These are phyloP conservation scores for Russula sp. DNA, from an alignment of 768 basidiomycete species.

Conservation along the genomic window DNA sequence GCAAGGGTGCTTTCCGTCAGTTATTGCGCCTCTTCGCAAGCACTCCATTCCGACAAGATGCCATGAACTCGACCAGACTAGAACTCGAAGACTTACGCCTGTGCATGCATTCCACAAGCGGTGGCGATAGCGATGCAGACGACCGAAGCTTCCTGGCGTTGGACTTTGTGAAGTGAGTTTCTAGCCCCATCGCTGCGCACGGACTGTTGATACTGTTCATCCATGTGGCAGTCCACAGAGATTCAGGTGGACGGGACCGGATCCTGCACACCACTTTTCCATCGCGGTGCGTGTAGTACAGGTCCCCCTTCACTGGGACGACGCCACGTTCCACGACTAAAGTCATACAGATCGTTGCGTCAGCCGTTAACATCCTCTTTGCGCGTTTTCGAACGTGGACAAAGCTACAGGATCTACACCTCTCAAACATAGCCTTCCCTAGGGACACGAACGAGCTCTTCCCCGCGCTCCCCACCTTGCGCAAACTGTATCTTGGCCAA, in stretches of 20 bases:
- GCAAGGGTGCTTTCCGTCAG: conserved; percentile 17
- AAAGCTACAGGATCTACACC: conserved; percentile 40
- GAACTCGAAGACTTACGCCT: conserved; percentile 33
- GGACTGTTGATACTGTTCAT: neutral
- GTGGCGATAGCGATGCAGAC: conserved; percentile 28
- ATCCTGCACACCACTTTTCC: conserved; percentile 56
- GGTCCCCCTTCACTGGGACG: neutral
- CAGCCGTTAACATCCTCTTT: conserved; percentile 37
- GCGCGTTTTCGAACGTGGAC: conserved; percentile 38
- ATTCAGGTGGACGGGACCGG: conserved; percentile 56
- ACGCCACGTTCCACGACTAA: neutral
- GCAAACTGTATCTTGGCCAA: conserved; percentile 44
- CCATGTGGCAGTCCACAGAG: conserved; percentile 35
- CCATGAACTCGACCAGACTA: neutral
- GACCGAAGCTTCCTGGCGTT: conserved; percentile 32
- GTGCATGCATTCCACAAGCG: conserved; percentile 37
- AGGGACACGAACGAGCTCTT: conserved; percentile 28
- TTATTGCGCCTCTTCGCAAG: conserved; percentile 12
- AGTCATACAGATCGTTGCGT: conserved; percentile 38
- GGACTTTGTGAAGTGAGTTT: conserved; percentile 34
- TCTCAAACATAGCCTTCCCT: conserved; percentile 44
- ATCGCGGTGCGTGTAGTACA: conserved; percentile 43
- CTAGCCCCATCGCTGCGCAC: neutral
- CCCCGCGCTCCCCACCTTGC: conserved; percentile 36
- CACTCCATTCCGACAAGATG: conserved; percentile 3